Percentiles rank a stretch among this genome's conserved stretches.
These are phyloP conservation scores for Hypoxylon cercidicola DNA, from an alignment of 495 filamentous ascomycete genomes.

Conservation along the genomic window DNA sequence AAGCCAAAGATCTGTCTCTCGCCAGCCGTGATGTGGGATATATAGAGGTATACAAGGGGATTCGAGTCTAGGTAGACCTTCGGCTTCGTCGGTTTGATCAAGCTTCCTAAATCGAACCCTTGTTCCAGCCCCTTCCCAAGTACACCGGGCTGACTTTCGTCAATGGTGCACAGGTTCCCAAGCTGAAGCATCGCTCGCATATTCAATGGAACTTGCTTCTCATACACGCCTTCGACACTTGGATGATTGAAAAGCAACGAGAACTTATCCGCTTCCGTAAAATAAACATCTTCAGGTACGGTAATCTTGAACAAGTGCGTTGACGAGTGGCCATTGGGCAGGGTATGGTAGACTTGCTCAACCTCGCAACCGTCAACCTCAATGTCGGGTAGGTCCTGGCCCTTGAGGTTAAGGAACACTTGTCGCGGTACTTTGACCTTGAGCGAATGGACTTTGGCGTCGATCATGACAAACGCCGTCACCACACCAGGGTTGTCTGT, in stretches of 20 bases:
- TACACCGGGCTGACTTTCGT: constrained; percentile 88
- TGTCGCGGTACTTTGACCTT: constrained; percentile 90
- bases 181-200: constrained; percentile 87
- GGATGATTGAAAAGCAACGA: constrained; percentile 86
- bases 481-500: constrained; percentile 87
- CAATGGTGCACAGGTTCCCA: constrained; percentile 94
- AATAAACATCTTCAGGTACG: constrained; percentile 87
- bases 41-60: constrained; percentile 80
- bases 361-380: constrained; percentile 87
- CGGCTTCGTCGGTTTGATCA: constrained; percentile 72
- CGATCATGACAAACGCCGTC: constrained; percentile 89
- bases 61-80: constrained; percentile 76
- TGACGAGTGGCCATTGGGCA: constrained; percentile 95
- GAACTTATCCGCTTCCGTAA: constrained; percentile 84
- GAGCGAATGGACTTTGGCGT: constrained; percentile 85
- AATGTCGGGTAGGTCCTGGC: constrained; percentile 85
- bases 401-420: constrained; percentile 90
- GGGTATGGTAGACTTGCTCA: constrained; percentile 88
- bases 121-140: constrained; percentile 92
- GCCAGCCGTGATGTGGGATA: constrained; percentile 91
- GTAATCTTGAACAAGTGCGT: constrained; percentile 93
- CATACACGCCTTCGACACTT: constrained; percentile 96
- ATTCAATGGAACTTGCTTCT: constrained; percentile 87
- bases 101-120: constrained; percentile 86
- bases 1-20: constrained; percentile 93